A percentile compares a stretch with the other conserved stretches of the same genome.
Conservation (phyloP, 192 early-diverging fungal species). For the Pilobolus umbonatus region DNA sequence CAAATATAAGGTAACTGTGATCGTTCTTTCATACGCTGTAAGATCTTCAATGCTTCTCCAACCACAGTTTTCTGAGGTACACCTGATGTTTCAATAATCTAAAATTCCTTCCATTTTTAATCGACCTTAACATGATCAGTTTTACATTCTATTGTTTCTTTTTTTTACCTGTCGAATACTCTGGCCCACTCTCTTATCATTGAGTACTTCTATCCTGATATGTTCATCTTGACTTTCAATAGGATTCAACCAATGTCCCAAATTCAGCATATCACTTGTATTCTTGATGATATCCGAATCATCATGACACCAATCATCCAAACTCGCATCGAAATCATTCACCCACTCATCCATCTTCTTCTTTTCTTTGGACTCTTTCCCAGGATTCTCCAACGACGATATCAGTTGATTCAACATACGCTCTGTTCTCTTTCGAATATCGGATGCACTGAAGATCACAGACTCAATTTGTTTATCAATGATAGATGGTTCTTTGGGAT, state of each 20-base stretch:
- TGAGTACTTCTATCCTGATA: slow-evolving; percentile 26
- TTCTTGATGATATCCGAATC: slow-evolving; percentile 27
- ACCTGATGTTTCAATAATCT: slow-evolving; percentile 35
- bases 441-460: slow-evolving; percentile 23
- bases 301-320: slow-evolving; percentile 43
- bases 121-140: background rate
- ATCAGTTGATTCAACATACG: slow-evolving; percentile 30
- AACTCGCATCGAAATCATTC: slow-evolving; percentile 31
- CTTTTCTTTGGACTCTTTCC: slow-evolving; percentile 17
- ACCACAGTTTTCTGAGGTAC: slow-evolving; percentile 36
- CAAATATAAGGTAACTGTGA: slow-evolving; percentile 36
- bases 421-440: slow-evolving; percentile 32
- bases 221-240: slow-evolving; percentile 29
- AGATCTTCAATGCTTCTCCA: slow-evolving; percentile 28
- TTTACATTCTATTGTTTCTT: background rate
- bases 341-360: slow-evolving; percentile 34
- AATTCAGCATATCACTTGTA: slow-evolving; percentile 9
- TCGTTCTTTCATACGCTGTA: slow-evolving; percentile 32
- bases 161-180: slow-evolving; percentile 29
- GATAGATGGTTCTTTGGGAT: slow-evolving; percentile 9
- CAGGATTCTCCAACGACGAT: slow-evolving; percentile 25
- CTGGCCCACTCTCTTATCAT: slow-evolving; percentile 31
- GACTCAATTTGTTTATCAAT: slow-evolving; percentile 32
- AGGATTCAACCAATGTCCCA: slow-evolving; percentile 26
- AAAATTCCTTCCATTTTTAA: background rate